Evolutionary conservation across 192 early-diverging fungal species (phyloP).

Genomic region (Podila minutissima): DNA sequence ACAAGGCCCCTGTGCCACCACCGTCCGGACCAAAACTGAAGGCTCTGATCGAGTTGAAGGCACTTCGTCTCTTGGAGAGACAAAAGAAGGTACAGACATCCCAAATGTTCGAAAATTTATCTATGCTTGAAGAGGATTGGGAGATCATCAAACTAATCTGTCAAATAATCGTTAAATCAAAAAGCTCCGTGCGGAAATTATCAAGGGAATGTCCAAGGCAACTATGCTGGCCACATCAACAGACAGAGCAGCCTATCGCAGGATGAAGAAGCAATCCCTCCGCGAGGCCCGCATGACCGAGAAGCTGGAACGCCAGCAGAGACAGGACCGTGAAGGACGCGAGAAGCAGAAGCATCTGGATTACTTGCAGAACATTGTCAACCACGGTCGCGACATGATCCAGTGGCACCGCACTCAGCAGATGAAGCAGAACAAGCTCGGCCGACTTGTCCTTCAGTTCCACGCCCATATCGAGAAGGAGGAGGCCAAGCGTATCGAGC

Average conservation of each 20-base stretch:
- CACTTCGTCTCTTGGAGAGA: conserved; percentile 79
- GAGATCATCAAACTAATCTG: too few species aligned
- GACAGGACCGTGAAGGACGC: conserved; percentile 84
- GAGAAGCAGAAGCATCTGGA: conserved; percentile 88
- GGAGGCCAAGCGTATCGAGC: conserved; percentile 88
- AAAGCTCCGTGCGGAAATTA: conserved; percentile 77
- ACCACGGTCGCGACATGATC: conserved; percentile 78
- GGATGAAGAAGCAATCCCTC: conserved; percentile 85
- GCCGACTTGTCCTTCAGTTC: conserved; percentile 77
- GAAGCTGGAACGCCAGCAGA: conserved; percentile 88
- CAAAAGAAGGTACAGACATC: conserved; percentile 68
- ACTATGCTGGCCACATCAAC: conserved; percentile 84
- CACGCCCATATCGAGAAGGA: conserved; percentile 92
- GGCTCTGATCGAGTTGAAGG: conserved; percentile 90
- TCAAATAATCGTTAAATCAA: not conserved
- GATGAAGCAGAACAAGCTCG: conserved; percentile 75
- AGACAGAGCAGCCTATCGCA: conserved; percentile 79
- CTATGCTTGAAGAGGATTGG: too few species aligned
- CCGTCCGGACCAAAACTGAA: conserved; percentile 70
- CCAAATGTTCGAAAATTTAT: too few species aligned
- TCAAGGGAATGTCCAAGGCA: conserved; percentile 73
- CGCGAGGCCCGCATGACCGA: conserved; percentile 91
- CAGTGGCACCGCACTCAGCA: conserved; percentile 75
- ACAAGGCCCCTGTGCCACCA: conserved; percentile 13
- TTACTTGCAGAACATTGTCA: conserved; percentile 78